A percentile compares a stretch with the other conserved stretches of the same genome.
phyloP scores from a whole-genome alignment of 192 early-diverging fungal species.

The Phlyctochytrium planicorne region DNA sequence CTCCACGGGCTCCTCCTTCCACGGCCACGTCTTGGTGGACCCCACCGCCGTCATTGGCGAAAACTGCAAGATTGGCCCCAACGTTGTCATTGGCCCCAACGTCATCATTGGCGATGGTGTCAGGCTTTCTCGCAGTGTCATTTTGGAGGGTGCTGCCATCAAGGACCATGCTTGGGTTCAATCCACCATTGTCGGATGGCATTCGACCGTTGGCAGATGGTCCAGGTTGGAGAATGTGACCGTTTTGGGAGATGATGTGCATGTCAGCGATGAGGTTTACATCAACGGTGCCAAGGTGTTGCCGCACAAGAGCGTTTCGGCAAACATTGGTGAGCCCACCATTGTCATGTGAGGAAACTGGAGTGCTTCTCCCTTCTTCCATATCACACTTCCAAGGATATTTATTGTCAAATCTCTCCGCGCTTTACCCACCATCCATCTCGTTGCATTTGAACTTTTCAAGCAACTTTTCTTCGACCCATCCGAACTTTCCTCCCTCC shows the following conservation, averaged over 20 bases:
- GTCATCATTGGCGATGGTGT: slow-evolving; percentile 92
- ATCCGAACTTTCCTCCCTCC: too few relatives aligned
- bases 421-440: too few relatives aligned
- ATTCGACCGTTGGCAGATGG: slow-evolving; percentile 93
- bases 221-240: slow-evolving; percentile 87
- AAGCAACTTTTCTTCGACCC: too few relatives aligned
- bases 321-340: slow-evolving; percentile 30
- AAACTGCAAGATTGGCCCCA: slow-evolving; percentile 94
- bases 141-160: slow-evolving; percentile 78
- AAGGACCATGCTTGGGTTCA: slow-evolving; percentile 89
- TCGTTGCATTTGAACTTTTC: too few relatives aligned
- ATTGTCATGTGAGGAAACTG: slow-evolving; percentile 49
- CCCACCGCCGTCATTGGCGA: slow-evolving; percentile 91
- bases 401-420: too few relatives aligned
- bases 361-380: too few relatives aligned
- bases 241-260: slow-evolving; percentile 98
- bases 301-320: slow-evolving; percentile 52
- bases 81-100: slow-evolving; percentile 94
- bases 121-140: slow-evolving; percentile 80
- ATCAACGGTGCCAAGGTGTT: slow-evolving; percentile 52
- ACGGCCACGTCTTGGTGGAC: slow-evolving; percentile 89
- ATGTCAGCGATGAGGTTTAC: slow-evolving; percentile 78
- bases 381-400: too few relatives aligned
- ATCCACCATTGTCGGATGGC: slow-evolving; percentile 93
- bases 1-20: slow-evolving; percentile 61